Evolutionary conservation across 2,329 filamentous ascomycete species (phyloP), one percentile per base, ranked within the genome.

Genomic region (Bipolaris zeicola): DNA sequence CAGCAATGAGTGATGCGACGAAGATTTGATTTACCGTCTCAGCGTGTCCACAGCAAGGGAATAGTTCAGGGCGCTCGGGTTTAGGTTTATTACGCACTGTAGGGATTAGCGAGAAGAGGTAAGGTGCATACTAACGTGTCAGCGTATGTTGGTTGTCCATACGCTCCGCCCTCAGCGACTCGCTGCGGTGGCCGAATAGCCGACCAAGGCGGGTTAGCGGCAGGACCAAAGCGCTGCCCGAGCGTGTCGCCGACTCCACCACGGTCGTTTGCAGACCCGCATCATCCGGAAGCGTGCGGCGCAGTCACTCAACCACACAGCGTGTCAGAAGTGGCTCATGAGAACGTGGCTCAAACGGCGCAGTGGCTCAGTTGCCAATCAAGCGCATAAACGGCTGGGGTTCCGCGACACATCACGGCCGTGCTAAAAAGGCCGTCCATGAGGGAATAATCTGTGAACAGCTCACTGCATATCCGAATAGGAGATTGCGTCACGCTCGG

Each of bases 251-350:
- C 31, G 22, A 28, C 22, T 38, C 33, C 36, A 31, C 41, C 28
- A 31, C 28, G 2, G 45, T 38, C 13, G 39, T 53, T 39, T 22
- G 38, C 39, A 22, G 16, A 38, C 57, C 10, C 49, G 33, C 46
- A 38, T 47, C 46, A 41, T 49, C 38, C 49, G 28, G 50, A 50
- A 31, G 24, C n/a, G 18, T 57, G 54, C 50, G 54, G 49, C 57
- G 57, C 57, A 60, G 57, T 57, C 13, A 54, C 53, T 60, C 49
- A 46, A 60, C 57, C 53, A 53, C 57, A 38, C 48, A 31, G 36
- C 41, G 49, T 57, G 42, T 47, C 42, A 38, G 49, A 51, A 51
- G 54, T 57, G 55, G 38, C 43, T 44, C 49, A 53, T 37, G 43
- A 26, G 11, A 33, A 24, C 31, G 54, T 53, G 54, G 54, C 50